A percentile compares a stretch with the other conserved stretches of the same genome.
These are phyloP conservation scores for Wallacemonas sp. DNA, from an alignment of 208 protist genomes.

Conservation along the genomic window DNA sequence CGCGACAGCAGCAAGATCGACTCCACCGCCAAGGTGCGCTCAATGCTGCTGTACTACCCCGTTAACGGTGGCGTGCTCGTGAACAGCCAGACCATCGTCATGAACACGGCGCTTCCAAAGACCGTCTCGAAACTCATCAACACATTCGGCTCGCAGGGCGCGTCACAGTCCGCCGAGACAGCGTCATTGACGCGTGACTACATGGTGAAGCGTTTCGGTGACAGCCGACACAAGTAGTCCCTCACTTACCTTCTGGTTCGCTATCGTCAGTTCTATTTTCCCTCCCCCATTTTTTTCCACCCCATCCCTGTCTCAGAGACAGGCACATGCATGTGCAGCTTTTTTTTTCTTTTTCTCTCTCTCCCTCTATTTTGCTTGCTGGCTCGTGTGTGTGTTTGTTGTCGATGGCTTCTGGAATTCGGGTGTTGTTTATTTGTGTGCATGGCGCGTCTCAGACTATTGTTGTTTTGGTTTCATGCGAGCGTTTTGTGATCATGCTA, in stretches of 20 bases:
- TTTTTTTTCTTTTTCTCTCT: background rate
- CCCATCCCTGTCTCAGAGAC: background rate
- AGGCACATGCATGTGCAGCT: too few species aligned
- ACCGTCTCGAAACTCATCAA: slow-evolving; percentile 79
- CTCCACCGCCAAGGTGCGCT: slow-evolving; percentile 87
- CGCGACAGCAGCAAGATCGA: slow-evolving; percentile 71
- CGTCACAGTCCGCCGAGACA: slow-evolving; percentile 68
- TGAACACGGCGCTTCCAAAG: slow-evolving; percentile 83
- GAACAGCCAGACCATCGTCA: slow-evolving; percentile 78
- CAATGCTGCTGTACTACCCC: slow-evolving; percentile 86
- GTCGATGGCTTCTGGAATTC: background rate
- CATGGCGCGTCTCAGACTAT: too few species aligned
- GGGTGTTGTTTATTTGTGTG: background rate
- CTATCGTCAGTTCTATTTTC: background rate
- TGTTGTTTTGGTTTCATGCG: too few species aligned
- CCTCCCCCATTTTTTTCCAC: background rate
- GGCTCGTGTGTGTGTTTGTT: background rate
- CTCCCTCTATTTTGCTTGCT: background rate
- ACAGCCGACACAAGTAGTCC: slow-evolving; percentile 32
- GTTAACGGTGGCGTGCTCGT: slow-evolving; percentile 85
- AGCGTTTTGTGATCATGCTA: too few species aligned
- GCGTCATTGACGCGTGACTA: slow-evolving; percentile 81
- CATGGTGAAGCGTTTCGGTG: slow-evolving; percentile 60
- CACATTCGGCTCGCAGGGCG: slow-evolving; percentile 79
- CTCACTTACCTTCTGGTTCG: too few species aligned